phyloP scores from a whole-genome alignment of 148 eudicot genomes.

The Cornus suecica region DNA sequence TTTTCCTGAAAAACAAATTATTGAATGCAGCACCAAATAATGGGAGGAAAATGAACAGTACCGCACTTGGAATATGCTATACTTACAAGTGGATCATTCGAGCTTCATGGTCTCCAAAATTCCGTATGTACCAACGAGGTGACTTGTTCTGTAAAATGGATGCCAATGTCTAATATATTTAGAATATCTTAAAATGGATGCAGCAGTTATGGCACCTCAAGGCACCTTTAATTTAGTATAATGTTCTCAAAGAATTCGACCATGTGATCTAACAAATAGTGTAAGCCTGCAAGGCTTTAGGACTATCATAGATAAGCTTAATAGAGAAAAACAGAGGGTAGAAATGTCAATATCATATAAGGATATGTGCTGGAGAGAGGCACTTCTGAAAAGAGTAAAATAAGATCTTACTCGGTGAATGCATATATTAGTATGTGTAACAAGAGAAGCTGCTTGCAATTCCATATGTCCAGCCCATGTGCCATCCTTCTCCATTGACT shows the following conservation, averaged over 20 bases:
- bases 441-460: slow-evolving; percentile 95
- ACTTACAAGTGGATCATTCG: slow-evolving; percentile 95
- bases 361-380: neutral
- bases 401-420: slow-evolving; percentile 66
- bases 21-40: neutral
- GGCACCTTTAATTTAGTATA: neutral
- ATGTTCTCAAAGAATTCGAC: neutral
- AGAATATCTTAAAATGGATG: neutral
- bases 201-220: neutral
- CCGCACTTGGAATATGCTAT: neutral
- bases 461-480: slow-evolving; percentile 99
- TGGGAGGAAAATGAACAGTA: slow-evolving; percentile 1
- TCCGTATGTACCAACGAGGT: slow-evolving; percentile 87
- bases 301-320: neutral
- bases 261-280: neutral
- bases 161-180: slow-evolving; percentile 8
- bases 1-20: neutral
- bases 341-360: neutral
- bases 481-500: slow-evolving; percentile 85
- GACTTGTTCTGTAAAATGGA: slow-evolving; percentile 52
- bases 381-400: slow-evolving; percentile 9
- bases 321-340: neutral
- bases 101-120: slow-evolving; percentile 55
- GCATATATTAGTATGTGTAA: slow-evolving; percentile 74
- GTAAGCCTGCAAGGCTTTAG: neutral